These are phyloP conservation scores for Phialemoniopsis sp. DNA, from an alignment of 2,329 filamentous ascomycete species.

Conservation along the genomic window DNA sequence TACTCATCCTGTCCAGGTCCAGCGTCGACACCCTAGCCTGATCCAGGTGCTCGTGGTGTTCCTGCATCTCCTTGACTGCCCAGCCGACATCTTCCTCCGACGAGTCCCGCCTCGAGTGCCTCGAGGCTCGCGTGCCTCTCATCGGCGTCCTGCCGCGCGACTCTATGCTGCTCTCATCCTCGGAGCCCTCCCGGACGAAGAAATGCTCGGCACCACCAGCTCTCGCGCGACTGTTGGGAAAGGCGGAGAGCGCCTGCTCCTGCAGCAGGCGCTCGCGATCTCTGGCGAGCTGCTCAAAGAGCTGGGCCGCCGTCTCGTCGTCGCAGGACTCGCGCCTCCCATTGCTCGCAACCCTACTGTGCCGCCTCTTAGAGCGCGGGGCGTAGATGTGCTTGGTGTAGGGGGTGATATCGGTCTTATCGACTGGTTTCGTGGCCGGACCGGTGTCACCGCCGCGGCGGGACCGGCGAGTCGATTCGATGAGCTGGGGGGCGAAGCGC, in stretches of 20 bases:
- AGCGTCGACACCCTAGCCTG: slow-evolving; percentile 27
- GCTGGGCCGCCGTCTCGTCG: slow-evolving; percentile 69
- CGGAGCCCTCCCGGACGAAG: slow-evolving; percentile 60
- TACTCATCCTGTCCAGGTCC: slow-evolving; percentile 26
- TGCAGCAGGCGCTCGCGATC: slow-evolving; percentile 77
- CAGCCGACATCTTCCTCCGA: slow-evolving; percentile 61
- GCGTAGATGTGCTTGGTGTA: slow-evolving; percentile 59
- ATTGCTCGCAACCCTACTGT: slow-evolving; percentile 26
- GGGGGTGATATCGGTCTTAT: slow-evolving; percentile 69
- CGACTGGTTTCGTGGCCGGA: slow-evolving; percentile 58
- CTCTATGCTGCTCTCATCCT: slow-evolving; percentile 41
- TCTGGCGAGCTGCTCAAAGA: slow-evolving; percentile 75
- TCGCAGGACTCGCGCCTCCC: slow-evolving; percentile 69
- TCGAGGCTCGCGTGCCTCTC: neutral
- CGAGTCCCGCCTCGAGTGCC: slow-evolving; percentile 48
- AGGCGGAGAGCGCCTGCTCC: slow-evolving; percentile 71
- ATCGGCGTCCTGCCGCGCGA: slow-evolving; percentile 5
- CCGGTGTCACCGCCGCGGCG: slow-evolving; percentile 62
- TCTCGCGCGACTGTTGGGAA: slow-evolving; percentile 66
- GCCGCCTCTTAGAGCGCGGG: slow-evolving; percentile 34
- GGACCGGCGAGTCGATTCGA: slow-evolving; percentile 73
- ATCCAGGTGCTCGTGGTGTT: slow-evolving; percentile 65
- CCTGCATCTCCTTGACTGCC: slow-evolving; percentile 78
- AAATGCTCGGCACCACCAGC: slow-evolving; percentile 71
- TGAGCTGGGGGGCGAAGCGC: slow-evolving; percentile 72